These are phyloP conservation scores for Sporothrix globosa DNA, from an alignment of 2,329 filamentous ascomycete species.

Conservation along the genomic window DNA sequence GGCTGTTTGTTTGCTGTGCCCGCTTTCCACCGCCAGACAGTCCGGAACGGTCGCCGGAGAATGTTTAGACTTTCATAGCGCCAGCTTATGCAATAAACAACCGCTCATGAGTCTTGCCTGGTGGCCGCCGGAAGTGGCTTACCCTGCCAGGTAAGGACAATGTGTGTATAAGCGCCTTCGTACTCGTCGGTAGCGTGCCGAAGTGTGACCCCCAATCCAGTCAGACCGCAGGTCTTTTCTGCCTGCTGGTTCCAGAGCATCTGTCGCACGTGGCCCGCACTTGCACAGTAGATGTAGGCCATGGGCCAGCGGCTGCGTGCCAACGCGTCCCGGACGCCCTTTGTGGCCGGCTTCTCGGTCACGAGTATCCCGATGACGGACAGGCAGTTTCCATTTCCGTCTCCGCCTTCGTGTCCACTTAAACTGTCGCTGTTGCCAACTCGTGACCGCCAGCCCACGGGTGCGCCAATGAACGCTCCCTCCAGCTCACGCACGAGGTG, in stretches of 20 bases:
- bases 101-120: not conserved
- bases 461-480: slow-evolving; percentile 75
- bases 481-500: slow-evolving; percentile 73
- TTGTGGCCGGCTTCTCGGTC: slow-evolving; percentile 70
- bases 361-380: slow-evolving; percentile 73
- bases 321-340: slow-evolving; percentile 75
- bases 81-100: not conserved
- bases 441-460: slow-evolving; percentile 65
- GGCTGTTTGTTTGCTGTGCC: not conserved
- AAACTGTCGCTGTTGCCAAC: not conserved
- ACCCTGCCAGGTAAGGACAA: slow-evolving; percentile 59
- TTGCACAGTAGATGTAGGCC: slow-evolving; percentile 67
- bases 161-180: slow-evolving; percentile 41
- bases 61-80: slow-evolving; percentile 18
- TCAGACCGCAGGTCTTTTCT: slow-evolving; percentile 64
- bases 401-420: not conserved
- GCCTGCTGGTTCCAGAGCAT: slow-evolving; percentile 73
- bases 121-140: slow-evolving; percentile 41
- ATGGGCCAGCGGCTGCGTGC: slow-evolving; percentile 69
- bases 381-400: slow-evolving; percentile 43
- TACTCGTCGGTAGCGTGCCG: slow-evolving; percentile 47
- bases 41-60: not conserved
- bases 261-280: slow-evolving; percentile 63
- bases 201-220: slow-evolving; percentile 56
- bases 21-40: not conserved